A percentile compares a stretch with the other conserved stretches of the same genome.
Evolutionary conservation across 2,329 filamentous ascomycete genomes (phyloP).

Genomic region (Colletotrichum sp.): DNA sequence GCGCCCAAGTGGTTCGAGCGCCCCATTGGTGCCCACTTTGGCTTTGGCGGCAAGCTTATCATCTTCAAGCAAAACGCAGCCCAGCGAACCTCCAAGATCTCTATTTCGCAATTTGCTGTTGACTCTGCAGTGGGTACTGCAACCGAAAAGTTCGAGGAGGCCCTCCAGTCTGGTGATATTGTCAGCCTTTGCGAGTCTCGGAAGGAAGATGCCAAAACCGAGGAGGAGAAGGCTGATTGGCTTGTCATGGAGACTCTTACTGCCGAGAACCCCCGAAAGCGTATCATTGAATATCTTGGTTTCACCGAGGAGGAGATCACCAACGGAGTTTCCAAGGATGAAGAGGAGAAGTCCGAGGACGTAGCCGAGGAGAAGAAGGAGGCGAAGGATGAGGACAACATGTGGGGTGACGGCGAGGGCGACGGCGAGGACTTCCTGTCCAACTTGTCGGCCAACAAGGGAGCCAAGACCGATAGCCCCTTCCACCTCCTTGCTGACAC

Average conservation of each 20-base stretch:
- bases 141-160: conserved; percentile 85
- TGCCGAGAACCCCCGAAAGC: conserved; percentile 81
- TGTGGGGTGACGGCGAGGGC: conserved; percentile 74
- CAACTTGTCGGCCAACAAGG: conserved; percentile 84
- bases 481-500: conserved; percentile 86
- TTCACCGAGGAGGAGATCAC: conserved; percentile 67
- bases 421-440: conserved; percentile 79
- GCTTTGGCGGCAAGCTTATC: conserved; percentile 92
- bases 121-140: conserved; percentile 85
- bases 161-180: conserved; percentile 79
- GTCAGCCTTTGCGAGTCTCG: conserved; percentile 80
- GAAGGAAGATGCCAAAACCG: conserved; percentile 74
- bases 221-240: conserved; percentile 97
- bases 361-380: conserved; percentile 32
- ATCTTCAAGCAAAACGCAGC: conserved; percentile 66
- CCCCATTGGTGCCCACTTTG: conserved; percentile 86
- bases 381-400: conserved; percentile 56
- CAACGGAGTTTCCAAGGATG: conserved; percentile 49
- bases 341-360: conserved; percentile 33
- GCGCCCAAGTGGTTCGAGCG: conserved; percentile 91
- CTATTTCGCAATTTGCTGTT: conserved; percentile 86
- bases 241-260: conserved; percentile 89
- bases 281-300: conserved; percentile 89
- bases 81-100: conserved; percentile 73
- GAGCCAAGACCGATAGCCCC: conserved; percentile 89